Conservation (phyloP, 148 eudicot species). For the Vaccinium corymbosum region DNA sequence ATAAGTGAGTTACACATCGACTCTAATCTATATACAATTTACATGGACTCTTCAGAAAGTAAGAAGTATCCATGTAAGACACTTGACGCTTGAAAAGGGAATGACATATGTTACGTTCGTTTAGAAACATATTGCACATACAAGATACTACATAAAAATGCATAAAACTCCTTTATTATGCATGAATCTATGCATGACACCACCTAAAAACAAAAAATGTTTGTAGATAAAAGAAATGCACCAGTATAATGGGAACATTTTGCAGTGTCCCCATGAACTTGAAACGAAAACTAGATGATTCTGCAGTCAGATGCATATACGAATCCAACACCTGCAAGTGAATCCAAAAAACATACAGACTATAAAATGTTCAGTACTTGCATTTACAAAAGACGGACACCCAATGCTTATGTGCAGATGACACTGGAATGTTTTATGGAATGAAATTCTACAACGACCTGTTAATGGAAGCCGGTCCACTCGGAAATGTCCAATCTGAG, state of each 20-base stretch:
- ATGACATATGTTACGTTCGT: neutral
- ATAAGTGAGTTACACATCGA: conserved; percentile 33
- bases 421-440: conserved; percentile 82
- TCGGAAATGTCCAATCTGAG: conserved; percentile 73
- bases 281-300: neutral
- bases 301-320: neutral
- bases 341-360: neutral
- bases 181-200: neutral
- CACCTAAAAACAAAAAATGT: neutral
- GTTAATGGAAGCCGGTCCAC: conserved; percentile 68
- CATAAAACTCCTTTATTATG: neutral
- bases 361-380: neutral
- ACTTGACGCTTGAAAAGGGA: neutral
- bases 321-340: neutral
- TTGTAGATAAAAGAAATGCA: neutral
- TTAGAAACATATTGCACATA: neutral
- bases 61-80: neutral
- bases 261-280: neutral
- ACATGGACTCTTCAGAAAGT: neutral
- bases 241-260: neutral
- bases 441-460: conserved; percentile 69
- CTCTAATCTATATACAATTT: neutral
- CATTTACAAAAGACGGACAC: neutral
- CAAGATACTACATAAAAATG: neutral
- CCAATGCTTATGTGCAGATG: conserved; percentile 41